Evolutionary conservation across 108 stramenopile species (phyloP), one percentile per base, ranked within the genome.

Genomic region (Cyclotella sp.): DNA sequence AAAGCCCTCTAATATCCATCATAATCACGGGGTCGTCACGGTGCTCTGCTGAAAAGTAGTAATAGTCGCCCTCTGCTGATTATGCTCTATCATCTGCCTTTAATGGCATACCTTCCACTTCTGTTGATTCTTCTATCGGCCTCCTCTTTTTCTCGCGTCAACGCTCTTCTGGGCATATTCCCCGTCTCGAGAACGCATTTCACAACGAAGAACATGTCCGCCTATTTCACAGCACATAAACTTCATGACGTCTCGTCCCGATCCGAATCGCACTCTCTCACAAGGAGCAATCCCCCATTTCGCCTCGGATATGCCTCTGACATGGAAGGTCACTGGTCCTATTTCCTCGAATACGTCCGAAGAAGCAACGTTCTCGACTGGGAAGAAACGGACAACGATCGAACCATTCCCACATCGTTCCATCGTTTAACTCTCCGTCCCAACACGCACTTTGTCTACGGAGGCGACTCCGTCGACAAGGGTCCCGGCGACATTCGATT

Each of bases 381-480:
- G 78, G 72, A 79, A 47, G 63, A 72, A 27, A 55, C 45, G 22
- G 45, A 28, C 70, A 49, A 57, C 54, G 16, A 45, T 34, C 7
- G 29, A 58, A 63, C 60, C 11, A 15, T 53, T 29, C 43, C 41
- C 24, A 55, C 18, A 12, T 46, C 24, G 28, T 63, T 74, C 28
- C 42, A 80, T 59, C 57, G 27, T 14, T 73, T 84, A n/a, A 59
- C 43, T 14, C 64, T 89, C 11, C 47, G 68, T 12, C 71, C 80
- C 0, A 77, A 81, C 51, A 78, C 73, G 16, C 71, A 86, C 57
- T 90, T 93, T 49, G 86, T 93, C 15, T 90, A 77, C 74, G 89
- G 90, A 40, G 92, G 92, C 42, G 92, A 93, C 53, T 53, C 81
- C 5, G 86, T 88, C 11, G 92, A 93, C 77, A 89, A 91, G 63